These are phyloP conservation scores for Acmispon strigosus DNA, from an alignment of 306 rosid genomes.

Conservation along the genomic window DNA sequence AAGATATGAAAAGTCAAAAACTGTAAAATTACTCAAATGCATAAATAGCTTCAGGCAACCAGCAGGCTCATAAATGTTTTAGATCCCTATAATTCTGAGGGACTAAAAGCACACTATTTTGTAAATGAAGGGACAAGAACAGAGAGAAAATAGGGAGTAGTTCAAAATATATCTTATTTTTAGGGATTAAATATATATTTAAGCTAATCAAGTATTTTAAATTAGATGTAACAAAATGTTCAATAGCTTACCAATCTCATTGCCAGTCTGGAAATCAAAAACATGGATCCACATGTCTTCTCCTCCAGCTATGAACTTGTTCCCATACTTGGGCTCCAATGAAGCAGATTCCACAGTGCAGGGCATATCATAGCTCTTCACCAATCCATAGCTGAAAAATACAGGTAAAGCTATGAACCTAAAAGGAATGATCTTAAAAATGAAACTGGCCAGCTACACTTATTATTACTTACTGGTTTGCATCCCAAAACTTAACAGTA, in stretches of 20 bases:
- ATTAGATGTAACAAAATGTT: background rate
- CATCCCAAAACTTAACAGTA: conserved; percentile 97
- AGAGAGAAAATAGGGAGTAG: too few species aligned
- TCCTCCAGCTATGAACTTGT: conserved; percentile 93
- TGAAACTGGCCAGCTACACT: background rate
- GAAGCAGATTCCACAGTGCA: conserved; percentile 94
- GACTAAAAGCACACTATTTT: too few species aligned
- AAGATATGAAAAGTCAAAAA: background rate
- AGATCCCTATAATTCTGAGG: too few species aligned
- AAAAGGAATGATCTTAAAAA: background rate
- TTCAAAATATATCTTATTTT: too few species aligned
- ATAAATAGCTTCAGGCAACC: background rate
- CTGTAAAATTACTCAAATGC: too few species aligned
- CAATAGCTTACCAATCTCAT: conserved; percentile 70
- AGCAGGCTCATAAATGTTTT: background rate
- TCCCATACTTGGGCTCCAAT: conserved; percentile 88
- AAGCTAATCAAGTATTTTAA: background rate
- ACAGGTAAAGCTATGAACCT: conserved; percentile 20
- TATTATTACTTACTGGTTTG: conserved; percentile 65
- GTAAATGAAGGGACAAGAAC: too few species aligned
- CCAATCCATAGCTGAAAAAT: conserved; percentile 72
- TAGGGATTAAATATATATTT: too few species aligned
- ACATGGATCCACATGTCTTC: conserved; percentile 98
- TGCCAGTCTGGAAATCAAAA: conserved; percentile 86
- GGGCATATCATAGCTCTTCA: conserved; percentile 92